Base-by-base conservation (phyloP, 352 stramenopile genomes). In the Phytophthora quininea region DNA sequence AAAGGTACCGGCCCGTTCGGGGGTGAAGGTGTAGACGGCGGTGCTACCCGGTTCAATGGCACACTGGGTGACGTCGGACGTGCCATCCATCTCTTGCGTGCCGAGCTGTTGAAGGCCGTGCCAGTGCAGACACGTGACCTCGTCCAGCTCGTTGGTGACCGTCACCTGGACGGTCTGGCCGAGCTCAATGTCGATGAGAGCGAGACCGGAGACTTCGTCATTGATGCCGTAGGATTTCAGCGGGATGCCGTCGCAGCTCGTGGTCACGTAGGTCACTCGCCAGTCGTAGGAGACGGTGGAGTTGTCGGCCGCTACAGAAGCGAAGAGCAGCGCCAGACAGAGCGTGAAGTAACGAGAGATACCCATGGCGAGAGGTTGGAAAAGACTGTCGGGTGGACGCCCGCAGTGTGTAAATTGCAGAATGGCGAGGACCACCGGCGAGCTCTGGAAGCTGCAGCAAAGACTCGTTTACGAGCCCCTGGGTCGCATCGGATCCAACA, bases 41-140 rank as follows among this genome's bases (percentile, higher is more conserved):
- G 58, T 55, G 3, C 50, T 54, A 2, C 67, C 62, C 0, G 72
- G 9, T 2, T 49, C 40, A 27, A 75, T 75, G 2, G 38, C 52
- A 42, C 72, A 80, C 46, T 80, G 72, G 27, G 72, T 77, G 54
- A 80, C 60, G 54, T 63, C 58, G n/a, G 73, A 80, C 1, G 61
- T 52, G 15, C 69, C 73, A 35, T 77, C 73, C 73, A 73, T 79
- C 62, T 73, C 67, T 67, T 70, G 60, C 24, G 69, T 79, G 6
- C 64, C 69, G 10, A 69, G 58, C 29, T 79, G 71, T 8, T 66
- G 52, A 2, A 80, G 60, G 4, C 72, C 72, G 58, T 80, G 73
- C 73, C 73, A 80, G 30, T 80, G 73, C 33, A 77, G 48, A 42
- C 65, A 70, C 0, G 66, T 73, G 0, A 51, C 29, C 14, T 73